phyloP scores from a whole-genome alignment of 371 early-diverging fungal species.

The Cokeromyces recurvatus region DNA sequence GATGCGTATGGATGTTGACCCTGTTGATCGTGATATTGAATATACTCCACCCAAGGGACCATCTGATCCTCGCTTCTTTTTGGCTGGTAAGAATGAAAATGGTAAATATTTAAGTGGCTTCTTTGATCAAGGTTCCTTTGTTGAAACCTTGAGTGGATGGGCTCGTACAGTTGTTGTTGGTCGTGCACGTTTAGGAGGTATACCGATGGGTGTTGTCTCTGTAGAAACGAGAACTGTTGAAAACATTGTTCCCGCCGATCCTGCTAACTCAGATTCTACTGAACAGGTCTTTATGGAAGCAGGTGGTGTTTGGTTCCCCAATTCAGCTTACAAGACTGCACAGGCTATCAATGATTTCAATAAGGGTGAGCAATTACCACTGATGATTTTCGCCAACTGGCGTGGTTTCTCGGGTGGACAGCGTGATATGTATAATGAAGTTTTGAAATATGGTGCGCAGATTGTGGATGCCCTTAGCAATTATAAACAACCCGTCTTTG shows the following conservation, averaged over 20 bases:
- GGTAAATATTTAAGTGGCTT: conserved; percentile 82
- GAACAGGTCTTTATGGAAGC: conserved; percentile 91
- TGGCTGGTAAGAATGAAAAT: conserved; percentile 74
- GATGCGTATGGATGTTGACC: conserved; percentile 53
- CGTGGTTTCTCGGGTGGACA: conserved; percentile 99
- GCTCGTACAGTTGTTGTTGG: conserved; percentile 78
- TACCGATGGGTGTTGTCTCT: conserved; percentile 96
- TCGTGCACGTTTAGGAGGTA: conserved; percentile 94
- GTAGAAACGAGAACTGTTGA: conserved; percentile 94
- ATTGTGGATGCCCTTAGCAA: conserved; percentile 94
- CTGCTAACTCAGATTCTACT: conserved; percentile 84
- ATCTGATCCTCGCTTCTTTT: conserved; percentile 89
- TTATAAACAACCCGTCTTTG: conserved; percentile 96
- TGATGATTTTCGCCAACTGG: conserved; percentile 99
- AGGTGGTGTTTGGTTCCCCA: conserved; percentile 98
- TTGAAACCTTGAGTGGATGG: conserved; percentile 75
- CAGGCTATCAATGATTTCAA: conserved; percentile 98
- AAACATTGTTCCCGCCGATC: conserved; percentile 91
- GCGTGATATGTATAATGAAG: conserved; percentile 97
- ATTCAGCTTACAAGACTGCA: conserved; percentile 98
- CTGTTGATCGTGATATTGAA: conserved; percentile 70
- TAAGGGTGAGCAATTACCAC: conserved; percentile 95
- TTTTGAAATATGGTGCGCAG: conserved; percentile 95
- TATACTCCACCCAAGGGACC: conserved; percentile 80
- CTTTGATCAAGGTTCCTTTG: conserved; percentile 90